These are phyloP conservation scores for Aspergillus sergii DNA, from an alignment of 2,329 filamentous ascomycete species.

Conservation along the genomic window DNA sequence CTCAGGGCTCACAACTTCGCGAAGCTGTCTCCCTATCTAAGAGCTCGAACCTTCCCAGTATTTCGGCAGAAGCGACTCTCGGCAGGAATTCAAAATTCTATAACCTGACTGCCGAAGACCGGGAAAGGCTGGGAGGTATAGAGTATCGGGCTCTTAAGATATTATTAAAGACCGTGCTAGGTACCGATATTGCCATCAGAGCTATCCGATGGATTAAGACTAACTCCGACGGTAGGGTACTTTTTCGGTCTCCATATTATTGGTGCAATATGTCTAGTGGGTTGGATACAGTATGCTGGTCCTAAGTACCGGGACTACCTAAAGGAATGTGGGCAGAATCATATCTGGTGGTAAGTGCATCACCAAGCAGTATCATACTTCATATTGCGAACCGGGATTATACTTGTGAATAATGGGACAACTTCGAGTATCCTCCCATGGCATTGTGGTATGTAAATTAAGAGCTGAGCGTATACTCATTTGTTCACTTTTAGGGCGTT, in stretches of 20 bases:
- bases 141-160: constrained; percentile 56
- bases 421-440: neutral
- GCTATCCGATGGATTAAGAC: neutral
- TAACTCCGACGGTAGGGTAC: constrained; percentile 42
- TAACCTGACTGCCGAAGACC: constrained; percentile 45
- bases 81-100: constrained; percentile 52
- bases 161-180: constrained; percentile 50
- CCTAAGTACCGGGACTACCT: constrained; percentile 48
- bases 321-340: constrained; percentile 41
- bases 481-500: constrained; percentile 43
- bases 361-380: neutral
- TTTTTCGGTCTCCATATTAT: constrained; percentile 51
- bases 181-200: constrained; percentile 29
- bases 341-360: constrained; percentile 53
- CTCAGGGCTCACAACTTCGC: constrained; percentile 16
- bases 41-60: constrained; percentile 37
- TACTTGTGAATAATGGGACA: neutral
- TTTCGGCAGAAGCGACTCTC: constrained; percentile 49
- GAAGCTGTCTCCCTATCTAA: constrained; percentile 24
- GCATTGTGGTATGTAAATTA: neutral
- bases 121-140: constrained; percentile 54
- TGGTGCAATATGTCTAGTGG: constrained; percentile 52
- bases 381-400: neutral
- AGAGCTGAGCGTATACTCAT: neutral
- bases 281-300: constrained; percentile 50